Conservation (phyloP, 768 basidiomycete species). For the Grammothele lineata region DNA sequence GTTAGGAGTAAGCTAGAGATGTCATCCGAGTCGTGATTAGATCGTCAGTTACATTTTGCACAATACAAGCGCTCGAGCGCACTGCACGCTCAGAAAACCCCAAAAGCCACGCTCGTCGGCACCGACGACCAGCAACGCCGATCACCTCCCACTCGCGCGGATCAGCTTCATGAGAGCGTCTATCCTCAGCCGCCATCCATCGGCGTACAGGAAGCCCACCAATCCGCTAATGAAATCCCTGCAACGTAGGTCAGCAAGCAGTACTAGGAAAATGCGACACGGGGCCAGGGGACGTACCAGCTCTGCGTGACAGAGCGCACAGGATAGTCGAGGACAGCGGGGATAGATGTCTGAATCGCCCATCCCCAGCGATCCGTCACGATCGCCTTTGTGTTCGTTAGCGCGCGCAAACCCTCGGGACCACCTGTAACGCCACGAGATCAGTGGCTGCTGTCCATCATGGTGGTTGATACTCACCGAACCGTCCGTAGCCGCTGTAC, state of each 20-base stretch:
- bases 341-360: constrained; percentile 80
- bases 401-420: constrained; percentile 83
- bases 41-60: constrained; percentile 13
- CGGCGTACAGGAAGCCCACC: constrained; percentile 44
- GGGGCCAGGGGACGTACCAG: constrained; percentile 56
- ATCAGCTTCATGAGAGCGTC: constrained; percentile 36
- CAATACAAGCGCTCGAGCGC: background rate
- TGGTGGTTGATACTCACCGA: constrained; percentile 47
- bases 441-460: constrained; percentile 9
- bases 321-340: constrained; percentile 82
- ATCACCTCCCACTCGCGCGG: constrained; percentile 32
- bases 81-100: too few relatives aligned
- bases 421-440: constrained; percentile 51
- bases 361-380: constrained; percentile 84
- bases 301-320: constrained; percentile 66
- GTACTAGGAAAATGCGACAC: background rate
- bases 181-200: constrained; percentile 42
- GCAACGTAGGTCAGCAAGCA: background rate
- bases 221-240: constrained; percentile 53
- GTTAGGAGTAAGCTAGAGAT: too few relatives aligned
- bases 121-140: too few relatives aligned
- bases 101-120: too few relatives aligned
- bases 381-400: constrained; percentile 88
- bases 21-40: constrained; percentile 10
- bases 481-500: constrained; percentile 88